Evolutionary conservation across 1,284 basidiomycete species (phyloP).

Genomic region (Papiliotrema flavescens): DNA sequence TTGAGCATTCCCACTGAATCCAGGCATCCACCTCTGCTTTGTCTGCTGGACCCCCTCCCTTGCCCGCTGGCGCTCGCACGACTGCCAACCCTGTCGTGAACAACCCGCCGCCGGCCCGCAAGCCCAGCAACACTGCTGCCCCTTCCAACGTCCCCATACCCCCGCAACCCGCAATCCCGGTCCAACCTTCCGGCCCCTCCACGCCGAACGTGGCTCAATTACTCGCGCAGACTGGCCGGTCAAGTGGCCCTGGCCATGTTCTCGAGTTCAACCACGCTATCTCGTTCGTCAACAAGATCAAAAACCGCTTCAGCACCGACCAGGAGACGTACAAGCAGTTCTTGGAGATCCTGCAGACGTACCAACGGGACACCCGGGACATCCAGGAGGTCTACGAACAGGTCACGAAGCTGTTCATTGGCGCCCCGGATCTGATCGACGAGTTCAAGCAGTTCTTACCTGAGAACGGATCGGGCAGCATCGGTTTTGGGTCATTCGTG

Average conservation of each 20-base stretch:
- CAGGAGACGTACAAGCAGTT: slow-evolving; percentile 97
- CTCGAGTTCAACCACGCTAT: slow-evolving; percentile 96
- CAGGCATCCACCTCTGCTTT: no score
- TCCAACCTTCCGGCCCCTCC: slow-evolving; percentile 33
- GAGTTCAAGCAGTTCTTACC: slow-evolving; percentile 98
- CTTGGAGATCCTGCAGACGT: slow-evolving; percentile 94
- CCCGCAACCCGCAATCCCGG: slow-evolving; percentile 18
- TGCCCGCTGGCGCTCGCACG: not conserved
- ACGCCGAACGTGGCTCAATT: slow-evolving; percentile 41
- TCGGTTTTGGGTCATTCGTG: slow-evolving; percentile 33
- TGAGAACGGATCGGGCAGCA: slow-evolving; percentile 50
- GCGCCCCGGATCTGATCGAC: slow-evolving; percentile 84
- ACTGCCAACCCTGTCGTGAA: not conserved
- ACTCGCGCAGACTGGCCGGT: slow-evolving; percentile 25
- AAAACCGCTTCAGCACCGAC: slow-evolving; percentile 86
- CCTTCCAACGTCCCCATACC: slow-evolving; percentile 16
- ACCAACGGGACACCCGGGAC: slow-evolving; percentile 89
- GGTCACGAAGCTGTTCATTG: slow-evolving; percentile 87
- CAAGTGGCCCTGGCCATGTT: slow-evolving; percentile 37
- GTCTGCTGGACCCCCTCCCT: slow-evolving; percentile 12
- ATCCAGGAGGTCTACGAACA: slow-evolving; percentile 89
- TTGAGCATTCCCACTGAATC: no score
- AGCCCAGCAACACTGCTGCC: slow-evolving; percentile 3
- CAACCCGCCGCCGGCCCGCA: slow-evolving; percentile 8
- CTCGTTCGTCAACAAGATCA: slow-evolving; percentile 98